Percentiles rank a stretch among this genome's conserved stretches.
phyloP scores from a whole-genome alignment of 108 stramenopile genomes.

The Nitzschia sp. region DNA sequence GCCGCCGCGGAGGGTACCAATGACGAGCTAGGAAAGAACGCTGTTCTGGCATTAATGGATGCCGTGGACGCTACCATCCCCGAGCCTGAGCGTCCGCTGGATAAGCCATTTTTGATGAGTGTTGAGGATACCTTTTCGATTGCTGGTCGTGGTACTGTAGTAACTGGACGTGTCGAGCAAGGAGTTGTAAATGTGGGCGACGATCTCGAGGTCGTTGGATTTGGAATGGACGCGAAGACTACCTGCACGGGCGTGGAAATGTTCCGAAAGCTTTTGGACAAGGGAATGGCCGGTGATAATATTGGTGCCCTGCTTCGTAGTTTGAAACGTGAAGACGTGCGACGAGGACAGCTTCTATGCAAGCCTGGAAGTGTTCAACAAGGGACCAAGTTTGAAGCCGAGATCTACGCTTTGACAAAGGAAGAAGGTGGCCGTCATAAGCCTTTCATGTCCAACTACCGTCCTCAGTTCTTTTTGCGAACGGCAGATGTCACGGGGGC shows the following conservation, averaged over 20 bases:
- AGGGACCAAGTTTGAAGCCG: constrained; percentile 93
- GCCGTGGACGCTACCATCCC: constrained; percentile 93
- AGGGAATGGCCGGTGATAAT: constrained; percentile 98
- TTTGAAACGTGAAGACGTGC: constrained; percentile 96
- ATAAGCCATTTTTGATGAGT: constrained; percentile 99
- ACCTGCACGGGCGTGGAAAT: constrained; percentile 99
- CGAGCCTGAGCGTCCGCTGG: constrained; percentile 90
- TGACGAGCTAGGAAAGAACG: constrained; percentile 81
- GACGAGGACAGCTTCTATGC: constrained; percentile 95
- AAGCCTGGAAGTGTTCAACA: constrained; percentile 84
- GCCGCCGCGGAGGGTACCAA: constrained; percentile 94
- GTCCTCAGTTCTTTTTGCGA: constrained; percentile 99
- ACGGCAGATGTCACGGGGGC: constrained; percentile 98
- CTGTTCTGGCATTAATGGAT: constrained; percentile 94
- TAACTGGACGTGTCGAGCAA: constrained; percentile 97
- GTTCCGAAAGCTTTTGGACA: constrained; percentile 98
- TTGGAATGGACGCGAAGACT: constrained; percentile 78
- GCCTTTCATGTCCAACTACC: constrained; percentile 98
- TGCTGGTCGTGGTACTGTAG: constrained; percentile 99
- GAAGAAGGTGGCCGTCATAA: constrained; percentile 99
- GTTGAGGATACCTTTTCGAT: constrained; percentile 99
- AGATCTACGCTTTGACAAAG: constrained; percentile 95
- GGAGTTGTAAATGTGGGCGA: constrained; percentile 96
- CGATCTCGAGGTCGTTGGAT: constrained; percentile 92
- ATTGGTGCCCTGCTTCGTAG: constrained; percentile 96